Evolutionary conservation across 495 filamentous ascomycete species (phyloP).

Genomic region (Penicillium malachiteum): DNA sequence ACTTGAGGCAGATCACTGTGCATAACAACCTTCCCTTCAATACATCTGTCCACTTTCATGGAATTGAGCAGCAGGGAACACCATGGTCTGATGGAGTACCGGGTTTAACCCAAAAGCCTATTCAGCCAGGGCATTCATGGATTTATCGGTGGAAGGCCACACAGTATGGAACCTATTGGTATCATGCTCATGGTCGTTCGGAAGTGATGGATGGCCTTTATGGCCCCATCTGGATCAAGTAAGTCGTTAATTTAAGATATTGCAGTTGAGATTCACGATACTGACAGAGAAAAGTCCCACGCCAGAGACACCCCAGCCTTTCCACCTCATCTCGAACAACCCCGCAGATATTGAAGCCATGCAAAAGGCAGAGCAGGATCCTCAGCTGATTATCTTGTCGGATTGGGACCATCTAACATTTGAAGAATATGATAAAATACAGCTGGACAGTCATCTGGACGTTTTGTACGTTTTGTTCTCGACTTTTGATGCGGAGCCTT

Average conservation of each 20-base stretch:
- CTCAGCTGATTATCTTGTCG: constrained; percentile 43
- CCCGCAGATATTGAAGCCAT: constrained; percentile 43
- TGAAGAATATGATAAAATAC: constrained; percentile 32
- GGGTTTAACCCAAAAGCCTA: constrained; percentile 46
- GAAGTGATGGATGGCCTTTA: constrained; percentile 54
- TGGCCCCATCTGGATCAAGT: constrained; percentile 44
- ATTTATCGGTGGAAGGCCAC: constrained; percentile 48
- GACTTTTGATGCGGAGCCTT: background rate
- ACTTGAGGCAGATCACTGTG: constrained; percentile 20
- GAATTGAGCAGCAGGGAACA: constrained; percentile 30
- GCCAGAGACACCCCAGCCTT: constrained; percentile 36
- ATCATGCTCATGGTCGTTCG: constrained; percentile 50
- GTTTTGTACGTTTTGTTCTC: constrained; percentile 28
- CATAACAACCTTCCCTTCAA: constrained; percentile 52
- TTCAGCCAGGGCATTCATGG: constrained; percentile 43
- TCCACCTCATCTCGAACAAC: constrained; percentile 45
- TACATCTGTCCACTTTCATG: constrained; percentile 49
- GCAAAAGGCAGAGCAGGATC: constrained; percentile 37
- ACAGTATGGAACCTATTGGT: constrained; percentile 52
- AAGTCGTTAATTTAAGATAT: background rate
- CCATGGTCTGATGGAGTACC: constrained; percentile 54
- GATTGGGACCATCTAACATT: constrained; percentile 55
- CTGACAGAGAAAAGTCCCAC: constrained; percentile 29
- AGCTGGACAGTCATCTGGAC: constrained; percentile 36
- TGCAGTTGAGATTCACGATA: background rate